Conservation (phyloP, 2,329 filamentous ascomycete species). For the Aureobasidium namibiae region DNA sequence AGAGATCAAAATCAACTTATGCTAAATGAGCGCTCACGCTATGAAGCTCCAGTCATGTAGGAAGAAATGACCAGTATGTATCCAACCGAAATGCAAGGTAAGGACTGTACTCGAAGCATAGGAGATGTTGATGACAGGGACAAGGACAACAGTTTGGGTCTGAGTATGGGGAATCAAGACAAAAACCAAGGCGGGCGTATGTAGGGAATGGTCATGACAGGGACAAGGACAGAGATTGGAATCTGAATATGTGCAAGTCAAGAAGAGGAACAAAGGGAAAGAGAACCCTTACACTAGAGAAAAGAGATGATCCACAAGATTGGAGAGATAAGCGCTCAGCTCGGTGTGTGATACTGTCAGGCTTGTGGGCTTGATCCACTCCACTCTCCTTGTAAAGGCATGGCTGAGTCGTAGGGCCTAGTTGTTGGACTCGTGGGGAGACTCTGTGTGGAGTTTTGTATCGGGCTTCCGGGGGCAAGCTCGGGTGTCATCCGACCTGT, state of each 20-base stretch:
- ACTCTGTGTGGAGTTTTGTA: not conserved
- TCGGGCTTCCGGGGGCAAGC: not conserved
- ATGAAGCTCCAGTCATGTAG: not conserved
- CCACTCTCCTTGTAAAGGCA: not conserved
- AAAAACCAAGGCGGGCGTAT: no score
- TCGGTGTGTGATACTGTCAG: not conserved
- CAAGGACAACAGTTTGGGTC: not conserved
- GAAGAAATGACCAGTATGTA: not conserved
- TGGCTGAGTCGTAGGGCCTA: not conserved
- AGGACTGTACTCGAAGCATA: not conserved
- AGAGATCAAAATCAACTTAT: not conserved
- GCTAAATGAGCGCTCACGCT: not conserved
- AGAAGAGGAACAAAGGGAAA: not conserved
- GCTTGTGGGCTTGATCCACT: not conserved
- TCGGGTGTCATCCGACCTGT: not conserved
- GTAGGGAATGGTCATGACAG: no score
- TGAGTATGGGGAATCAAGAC: not conserved
- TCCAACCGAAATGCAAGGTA: not conserved
- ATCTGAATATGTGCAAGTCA: no score
- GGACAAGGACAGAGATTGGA: no score
- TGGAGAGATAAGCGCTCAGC: not conserved
- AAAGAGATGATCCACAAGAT: no score
- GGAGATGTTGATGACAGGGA: not conserved
- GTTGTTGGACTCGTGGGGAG: not conserved
- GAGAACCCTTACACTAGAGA: not conserved